These are phyloP conservation scores for Scleroderma citrinum DNA, from an alignment of 768 basidiomycete genomes.

Conservation along the genomic window DNA sequence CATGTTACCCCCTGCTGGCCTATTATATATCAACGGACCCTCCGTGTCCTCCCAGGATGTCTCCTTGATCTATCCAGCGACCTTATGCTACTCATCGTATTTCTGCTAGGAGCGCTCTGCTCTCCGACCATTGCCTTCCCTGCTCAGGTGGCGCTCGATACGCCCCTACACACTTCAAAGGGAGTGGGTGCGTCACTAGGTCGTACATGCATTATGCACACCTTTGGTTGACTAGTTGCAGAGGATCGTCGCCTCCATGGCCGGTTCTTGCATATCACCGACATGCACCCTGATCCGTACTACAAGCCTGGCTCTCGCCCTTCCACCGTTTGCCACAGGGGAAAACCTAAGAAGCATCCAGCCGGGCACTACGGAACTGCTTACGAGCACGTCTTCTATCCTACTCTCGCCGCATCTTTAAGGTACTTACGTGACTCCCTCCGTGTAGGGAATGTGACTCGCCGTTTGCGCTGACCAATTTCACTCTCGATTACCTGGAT, in stretches of 20 bases:
- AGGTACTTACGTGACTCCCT: neutral
- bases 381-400: conserved; percentile 45
- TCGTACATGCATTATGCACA: neutral
- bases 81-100: neutral
- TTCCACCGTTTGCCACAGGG: conserved; percentile 63
- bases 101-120: conserved; percentile 2
- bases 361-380: conserved; percentile 65
- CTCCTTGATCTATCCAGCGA: neutral
- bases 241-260: conserved; percentile 48
- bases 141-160: conserved; percentile 34
- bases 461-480: conserved; percentile 71
- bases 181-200: conserved; percentile 25
- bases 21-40: neutral
- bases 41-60: neutral
- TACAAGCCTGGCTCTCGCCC: conserved; percentile 49
- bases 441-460: conserved; percentile 69
- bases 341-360: conserved; percentile 44
- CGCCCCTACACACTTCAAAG: too few species aligned
- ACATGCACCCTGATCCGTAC: conserved; percentile 76
- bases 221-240: conserved; percentile 23
- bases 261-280: conserved; percentile 77
- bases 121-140: conserved; percentile 28
- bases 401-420: neutral
- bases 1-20: neutral
- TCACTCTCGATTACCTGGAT: conserved; percentile 74